Evolutionary conservation across 129 eudicot species (phyloP).

Genomic region (Escallonia rubra): DNA sequence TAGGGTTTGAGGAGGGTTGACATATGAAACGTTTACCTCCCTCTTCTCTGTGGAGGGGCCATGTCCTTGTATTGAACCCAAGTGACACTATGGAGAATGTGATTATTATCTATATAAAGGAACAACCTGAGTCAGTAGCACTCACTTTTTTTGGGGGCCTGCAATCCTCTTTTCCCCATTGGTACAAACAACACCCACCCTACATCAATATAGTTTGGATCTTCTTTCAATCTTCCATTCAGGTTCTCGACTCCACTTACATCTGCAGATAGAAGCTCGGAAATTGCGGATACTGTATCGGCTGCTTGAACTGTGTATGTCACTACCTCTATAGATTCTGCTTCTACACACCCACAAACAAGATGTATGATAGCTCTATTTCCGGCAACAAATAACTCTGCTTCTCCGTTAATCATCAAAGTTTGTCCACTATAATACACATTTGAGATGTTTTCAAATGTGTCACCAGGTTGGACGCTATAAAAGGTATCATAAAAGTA

Average conservation of each 20-base stretch:
- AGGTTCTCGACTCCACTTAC: conserved; percentile 29
- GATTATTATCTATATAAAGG: too few relatives aligned
- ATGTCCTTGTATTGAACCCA: too few relatives aligned
- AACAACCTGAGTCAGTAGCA: neutral
- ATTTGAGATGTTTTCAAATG: conserved; percentile 16
- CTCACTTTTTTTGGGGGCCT: conserved; percentile 23
- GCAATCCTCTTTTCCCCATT: conserved; percentile 25
- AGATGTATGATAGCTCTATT: conserved; percentile 8
- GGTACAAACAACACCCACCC: conserved; percentile 50
- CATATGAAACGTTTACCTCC: too few relatives aligned
- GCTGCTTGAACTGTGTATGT: conserved; percentile 28
- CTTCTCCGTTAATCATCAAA: conserved; percentile 23
- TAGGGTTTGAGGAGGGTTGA: too few relatives aligned
- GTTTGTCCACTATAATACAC: conserved; percentile 35
- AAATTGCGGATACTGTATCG: conserved; percentile 29
- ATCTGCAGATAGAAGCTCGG: conserved; percentile 26
- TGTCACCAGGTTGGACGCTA: conserved; percentile 23
- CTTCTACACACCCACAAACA: conserved; percentile 31
- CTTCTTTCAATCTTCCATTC: conserved; percentile 28
- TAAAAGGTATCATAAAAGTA: conserved; percentile 24
- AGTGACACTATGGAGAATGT: too few relatives aligned
- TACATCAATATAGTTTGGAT: conserved; percentile 31
- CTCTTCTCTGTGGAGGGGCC: too few relatives aligned
- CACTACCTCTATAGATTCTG: conserved; percentile 19
- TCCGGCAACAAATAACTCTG: conserved; percentile 10